Evolutionary conservation across 805 yeast species (phyloP).

Genomic region (Saturnispora hagleri): DNA sequence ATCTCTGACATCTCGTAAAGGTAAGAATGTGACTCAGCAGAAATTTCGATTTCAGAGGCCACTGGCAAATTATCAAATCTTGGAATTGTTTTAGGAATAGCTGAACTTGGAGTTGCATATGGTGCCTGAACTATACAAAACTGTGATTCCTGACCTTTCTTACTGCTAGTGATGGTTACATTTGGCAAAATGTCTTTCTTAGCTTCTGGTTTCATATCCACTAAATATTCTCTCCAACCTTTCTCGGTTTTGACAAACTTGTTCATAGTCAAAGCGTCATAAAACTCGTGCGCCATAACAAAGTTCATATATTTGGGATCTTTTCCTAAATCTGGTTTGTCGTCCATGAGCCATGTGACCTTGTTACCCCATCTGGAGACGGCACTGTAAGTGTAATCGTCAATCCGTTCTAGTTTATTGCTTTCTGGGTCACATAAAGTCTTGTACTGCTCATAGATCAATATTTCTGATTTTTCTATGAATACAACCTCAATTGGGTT

Average conservation of each 20-base stretch:
- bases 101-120: constrained; percentile 52
- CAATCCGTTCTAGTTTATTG: constrained; percentile 15
- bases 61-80: constrained; percentile 47
- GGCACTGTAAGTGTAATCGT: constrained; percentile 31
- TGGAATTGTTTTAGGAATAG: constrained; percentile 40
- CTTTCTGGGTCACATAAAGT: constrained; percentile 33
- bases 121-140: constrained; percentile 53
- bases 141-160: constrained; percentile 17
- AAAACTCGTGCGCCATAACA: constrained; percentile 76
- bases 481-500: constrained; percentile 39
- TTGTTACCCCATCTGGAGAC: constrained; percentile 42
- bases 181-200: constrained; percentile 13
- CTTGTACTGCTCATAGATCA: constrained; percentile 47
- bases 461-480: constrained; percentile 64
- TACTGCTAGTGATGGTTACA: constrained; percentile 14
- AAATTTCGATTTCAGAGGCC: constrained; percentile 58
- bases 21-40: constrained; percentile 61
- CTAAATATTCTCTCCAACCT: constrained; percentile 76
- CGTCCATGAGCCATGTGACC: constrained; percentile 47
- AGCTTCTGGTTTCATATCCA: constrained; percentile 37
- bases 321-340: constrained; percentile 38
- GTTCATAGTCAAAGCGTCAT: constrained; percentile 77
- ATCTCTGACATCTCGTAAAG: constrained; percentile 41
- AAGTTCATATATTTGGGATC: constrained; percentile 38
- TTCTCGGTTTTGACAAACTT: constrained; percentile 50